Base-by-base conservation (phyloP, 768 basidiomycete species). In the Lactifluus hygrophoroides region DNA sequence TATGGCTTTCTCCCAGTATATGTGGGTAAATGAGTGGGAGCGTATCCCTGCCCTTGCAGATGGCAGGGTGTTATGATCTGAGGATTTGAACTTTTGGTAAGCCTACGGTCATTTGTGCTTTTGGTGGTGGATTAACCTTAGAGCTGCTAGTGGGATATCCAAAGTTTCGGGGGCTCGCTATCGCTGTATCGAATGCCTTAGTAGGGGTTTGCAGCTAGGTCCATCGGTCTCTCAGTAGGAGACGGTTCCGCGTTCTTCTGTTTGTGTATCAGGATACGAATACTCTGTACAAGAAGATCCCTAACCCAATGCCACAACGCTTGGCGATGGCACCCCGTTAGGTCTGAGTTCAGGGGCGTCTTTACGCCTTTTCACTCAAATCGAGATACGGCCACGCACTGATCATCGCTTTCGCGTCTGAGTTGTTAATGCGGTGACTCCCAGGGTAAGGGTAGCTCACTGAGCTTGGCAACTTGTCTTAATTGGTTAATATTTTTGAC, bases 1-100 rank as follows among this genome's bases (percentile, higher is more conserved):
- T 67, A 76, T 94, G 38, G 62, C 72, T 21, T 89, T 86, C 67
- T 93, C 90, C 17, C 78, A 86, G 56, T 92, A 94, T 67, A 88
- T 95, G 90, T 95, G 94, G 93, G 81, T 89, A 27, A 94, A 94
- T 62, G 85, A 89, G 62, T 90, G 90, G 81, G 74, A 76, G 2
- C 79, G 84, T 68, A 66, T 88, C 45, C 54, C 63, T n/a, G 61
- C 66, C 13, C n/a, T 49, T 16, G 10, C 19, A 13, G 63, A 38
- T 40, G 28, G 25, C 7, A 32, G 25, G 35, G 17, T 9, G 25
- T 21, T 28, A 27, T 59, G 45, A 58, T 49, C n/a, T 8, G 25
- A 38, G 10, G 17, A 23, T 47, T 16, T 35, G 23, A 25, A 25
- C 21, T 13, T 28, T 40, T 27, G 35, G 51, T 38, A 38, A 52